Conservation (phyloP, 805 yeast species). For the Kazachstania viticola region DNA sequence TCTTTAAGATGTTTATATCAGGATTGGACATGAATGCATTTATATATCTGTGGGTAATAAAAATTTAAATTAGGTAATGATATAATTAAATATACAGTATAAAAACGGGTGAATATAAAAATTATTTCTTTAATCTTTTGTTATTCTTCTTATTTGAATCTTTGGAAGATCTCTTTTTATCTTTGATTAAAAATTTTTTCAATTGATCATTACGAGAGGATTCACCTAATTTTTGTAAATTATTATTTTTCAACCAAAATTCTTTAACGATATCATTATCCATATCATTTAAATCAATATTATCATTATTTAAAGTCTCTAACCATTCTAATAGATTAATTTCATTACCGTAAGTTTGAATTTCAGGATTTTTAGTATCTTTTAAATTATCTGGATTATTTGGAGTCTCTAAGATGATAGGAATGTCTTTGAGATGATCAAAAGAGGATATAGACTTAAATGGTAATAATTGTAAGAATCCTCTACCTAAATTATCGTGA, state of each 20-base stretch:
- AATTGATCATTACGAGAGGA: constrained; percentile 59
- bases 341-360: constrained; percentile 57
- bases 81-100: too few relatives aligned
- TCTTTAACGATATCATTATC: constrained; percentile 39
- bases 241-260: constrained; percentile 35
- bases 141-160: constrained; percentile 3
- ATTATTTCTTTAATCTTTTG: neutral
- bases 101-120: too few relatives aligned
- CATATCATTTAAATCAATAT: constrained; percentile 5
- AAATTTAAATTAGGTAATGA: too few relatives aligned
- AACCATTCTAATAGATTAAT: constrained; percentile 77
- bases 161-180: constrained; percentile 8
- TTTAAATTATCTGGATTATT: constrained; percentile 48
- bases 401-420: constrained; percentile 85
- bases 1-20: too few relatives aligned
- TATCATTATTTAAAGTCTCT: constrained; percentile 14
- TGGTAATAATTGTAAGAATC: constrained; percentile 78
- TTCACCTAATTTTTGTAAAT: constrained; percentile 48
- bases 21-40: too few relatives aligned
- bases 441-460: constrained; percentile 65
- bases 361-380: neutral
- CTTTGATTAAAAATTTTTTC: constrained; percentile 50
- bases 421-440: constrained; percentile 48
- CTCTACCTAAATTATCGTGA: constrained; percentile 82
- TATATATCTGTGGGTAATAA: too few relatives aligned